Evolutionary conservation across 176 grass and related monocot genomes (phyloP).

Genomic region (Luzula sylvatica): DNA sequence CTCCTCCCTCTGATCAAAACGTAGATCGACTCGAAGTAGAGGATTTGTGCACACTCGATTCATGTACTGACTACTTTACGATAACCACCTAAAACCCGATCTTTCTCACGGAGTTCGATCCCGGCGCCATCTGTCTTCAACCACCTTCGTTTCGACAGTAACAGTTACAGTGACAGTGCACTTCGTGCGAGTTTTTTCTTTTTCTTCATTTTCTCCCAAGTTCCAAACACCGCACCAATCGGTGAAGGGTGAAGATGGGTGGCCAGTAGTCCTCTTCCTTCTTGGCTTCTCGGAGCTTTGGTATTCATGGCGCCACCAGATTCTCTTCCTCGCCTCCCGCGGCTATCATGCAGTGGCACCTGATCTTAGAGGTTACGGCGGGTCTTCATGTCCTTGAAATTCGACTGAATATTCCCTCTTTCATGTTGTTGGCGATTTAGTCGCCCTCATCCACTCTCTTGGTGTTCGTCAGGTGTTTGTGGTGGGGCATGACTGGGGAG

Average conservation of each 20-base stretch:
- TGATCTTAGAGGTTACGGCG: constrained; percentile 66
- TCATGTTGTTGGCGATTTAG: constrained; percentile 68
- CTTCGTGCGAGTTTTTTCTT: no score
- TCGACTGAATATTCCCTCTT: constrained; percentile 33
- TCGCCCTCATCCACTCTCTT: constrained; percentile 61
- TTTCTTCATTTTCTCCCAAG: no score
- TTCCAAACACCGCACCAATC: constrained; percentile 51
- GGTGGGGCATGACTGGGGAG: no score
- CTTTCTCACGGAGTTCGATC: no score
- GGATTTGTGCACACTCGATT: constrained; percentile 11
- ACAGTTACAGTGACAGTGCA: no score
- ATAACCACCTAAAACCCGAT: no score
- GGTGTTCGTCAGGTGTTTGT: constrained; percentile 36
- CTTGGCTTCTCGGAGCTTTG: constrained; percentile 86
- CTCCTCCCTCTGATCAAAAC: constrained; percentile 11
- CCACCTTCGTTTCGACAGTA: no score
- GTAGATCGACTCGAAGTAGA: constrained; percentile 21
- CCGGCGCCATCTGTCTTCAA: no score
- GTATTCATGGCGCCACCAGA: constrained; percentile 82
- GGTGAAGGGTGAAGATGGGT: constrained; percentile 47
- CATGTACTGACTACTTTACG: constrained; percentile 12
- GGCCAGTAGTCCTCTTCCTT: constrained; percentile 36
- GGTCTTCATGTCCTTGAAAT: constrained; percentile 32
- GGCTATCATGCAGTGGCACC: constrained; percentile 63
- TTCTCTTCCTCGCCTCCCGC: constrained; percentile 32